Base-by-base conservation (phyloP, 768 basidiomycete species). In the Phaffia tasmanica region DNA sequence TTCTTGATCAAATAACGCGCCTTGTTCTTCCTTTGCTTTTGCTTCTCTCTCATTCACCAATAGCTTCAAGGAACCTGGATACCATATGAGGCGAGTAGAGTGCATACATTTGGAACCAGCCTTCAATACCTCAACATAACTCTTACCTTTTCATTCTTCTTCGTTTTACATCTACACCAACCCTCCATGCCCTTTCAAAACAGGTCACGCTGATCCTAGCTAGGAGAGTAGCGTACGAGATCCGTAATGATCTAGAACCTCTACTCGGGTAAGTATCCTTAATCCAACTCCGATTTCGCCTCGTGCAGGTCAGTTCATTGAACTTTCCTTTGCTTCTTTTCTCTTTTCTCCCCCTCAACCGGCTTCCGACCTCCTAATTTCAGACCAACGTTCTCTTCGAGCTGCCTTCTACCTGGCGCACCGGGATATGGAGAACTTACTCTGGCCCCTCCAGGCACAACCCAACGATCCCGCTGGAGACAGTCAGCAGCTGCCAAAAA, bases 21-120 rank as follows among this genome's bases (percentile, higher is more conserved):
- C 47, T 61, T 25, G 19, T 29, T n/a, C 27, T 49, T 23, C n/a
- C n/a, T 47, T 30, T 32, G 16, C 58, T 21, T 19, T 9, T 14
- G 1, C 59, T 19, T 42, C 30, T 30, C 27, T 59, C 19, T 59
- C 16, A 16, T 42, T 35, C 30, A 30, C 30, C 30, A 14, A 11
- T 30, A 62, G 58, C 90, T 92, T 54, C 89, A 92, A 73, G 89
- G 89, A 42, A 90, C 89, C 25, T 92, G 89, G 89, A 87, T 91
- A 85, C 89, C 89, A 46, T 91, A 87, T 76, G 89, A 88, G 80
- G 91, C 62, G 16, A 49, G 64, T 53, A 3, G 25, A 25, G n/a
- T 35, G 8, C 19, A n/a, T 21, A 21, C 15, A 1, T 42, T 30
- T 14, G 50, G 2, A 35, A 30, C 29, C 32, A 23, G 2, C 23